phyloP scores from a whole-genome alignment of 1,139 yeast species.

The Candida glucosophila region DNA sequence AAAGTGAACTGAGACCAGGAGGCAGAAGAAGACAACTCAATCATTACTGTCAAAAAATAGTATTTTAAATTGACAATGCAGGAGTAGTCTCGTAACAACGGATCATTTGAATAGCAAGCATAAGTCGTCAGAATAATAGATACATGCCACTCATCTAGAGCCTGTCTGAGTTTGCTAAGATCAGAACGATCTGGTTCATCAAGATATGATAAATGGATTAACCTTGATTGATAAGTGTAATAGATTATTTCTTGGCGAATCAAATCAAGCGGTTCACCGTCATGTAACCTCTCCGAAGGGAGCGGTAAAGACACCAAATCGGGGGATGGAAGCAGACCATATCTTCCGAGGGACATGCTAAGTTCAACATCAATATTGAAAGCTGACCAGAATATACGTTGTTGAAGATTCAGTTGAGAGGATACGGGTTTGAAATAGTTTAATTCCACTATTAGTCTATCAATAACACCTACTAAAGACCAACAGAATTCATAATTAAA shows the following conservation, averaged over 20 bases:
- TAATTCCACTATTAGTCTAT: constrained; percentile 19
- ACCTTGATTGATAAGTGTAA: constrained; percentile 14
- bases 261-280: constrained; percentile 13
- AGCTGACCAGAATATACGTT: constrained; percentile 30
- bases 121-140: constrained; percentile 21
- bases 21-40: constrained; percentile 31
- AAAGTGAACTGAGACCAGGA: constrained; percentile 34
- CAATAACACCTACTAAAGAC: constrained; percentile 27
- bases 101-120: constrained; percentile 14
- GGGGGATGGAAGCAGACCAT: constrained; percentile 25
- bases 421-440: constrained; percentile 12
- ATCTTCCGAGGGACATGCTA: constrained; percentile 22
- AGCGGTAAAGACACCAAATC: constrained; percentile 11
- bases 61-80: constrained; percentile 29
- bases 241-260: constrained; percentile 14
- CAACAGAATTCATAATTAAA: constrained; percentile 23
- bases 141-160: constrained; percentile 31
- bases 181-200: too few species aligned
- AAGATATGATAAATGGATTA: too few species aligned
- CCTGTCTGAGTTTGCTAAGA: constrained; percentile 14
- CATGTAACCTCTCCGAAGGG: constrained; percentile 7
- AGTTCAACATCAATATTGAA: constrained; percentile 33
- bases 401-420: constrained; percentile 6
- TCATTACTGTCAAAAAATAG: constrained; percentile 30
- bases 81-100: constrained; percentile 23